These are phyloP conservation scores for Zymoseptoria ardabiliae DNA, from an alignment of 2,329 filamentous ascomycete species.

Conservation along the genomic window DNA sequence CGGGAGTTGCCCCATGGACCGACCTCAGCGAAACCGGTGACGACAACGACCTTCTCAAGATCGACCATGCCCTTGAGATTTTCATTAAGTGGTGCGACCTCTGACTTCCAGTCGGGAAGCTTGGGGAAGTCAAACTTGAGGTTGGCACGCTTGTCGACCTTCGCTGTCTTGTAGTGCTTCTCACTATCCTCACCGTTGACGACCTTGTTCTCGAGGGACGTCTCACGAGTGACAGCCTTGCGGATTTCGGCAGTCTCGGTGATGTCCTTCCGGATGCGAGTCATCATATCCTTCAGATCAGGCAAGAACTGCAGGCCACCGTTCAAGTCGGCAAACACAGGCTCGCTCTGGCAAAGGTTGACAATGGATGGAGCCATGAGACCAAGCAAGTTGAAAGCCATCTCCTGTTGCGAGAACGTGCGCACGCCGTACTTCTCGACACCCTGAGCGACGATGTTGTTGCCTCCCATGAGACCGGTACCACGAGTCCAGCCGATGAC, in stretches of 20 bases:
- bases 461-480: conserved; percentile 94
- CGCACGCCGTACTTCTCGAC: conserved; percentile 95
- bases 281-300: conserved; percentile 91
- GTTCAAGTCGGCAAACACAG: conserved; percentile 94
- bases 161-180: conserved; percentile 88
- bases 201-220: conserved; percentile 90
- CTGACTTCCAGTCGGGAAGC: conserved; percentile 83
- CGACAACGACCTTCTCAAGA: conserved; percentile 93
- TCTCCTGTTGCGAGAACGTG: conserved; percentile 98
- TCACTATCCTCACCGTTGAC: conserved; percentile 92
- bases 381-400: conserved; percentile 97
- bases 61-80: conserved; percentile 97
- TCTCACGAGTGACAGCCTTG: conserved; percentile 91
- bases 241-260: conserved; percentile 93
- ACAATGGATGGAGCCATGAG: conserved; percentile 92
- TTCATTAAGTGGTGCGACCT: conserved; percentile 80
- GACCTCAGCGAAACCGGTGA: conserved; percentile 92
- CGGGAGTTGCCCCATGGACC: conserved; percentile 98
- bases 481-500: conserved; percentile 99
- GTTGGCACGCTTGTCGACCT: conserved; percentile 88
- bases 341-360: conserved; percentile 90
- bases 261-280: conserved; percentile 83
- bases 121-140: conserved; percentile 95
- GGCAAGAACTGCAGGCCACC: conserved; percentile 96
- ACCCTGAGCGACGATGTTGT: conserved; percentile 95